These are phyloP conservation scores for Chytriomyces confervae DNA, from an alignment of 192 early-diverging fungal genomes.

Conservation along the genomic window DNA sequence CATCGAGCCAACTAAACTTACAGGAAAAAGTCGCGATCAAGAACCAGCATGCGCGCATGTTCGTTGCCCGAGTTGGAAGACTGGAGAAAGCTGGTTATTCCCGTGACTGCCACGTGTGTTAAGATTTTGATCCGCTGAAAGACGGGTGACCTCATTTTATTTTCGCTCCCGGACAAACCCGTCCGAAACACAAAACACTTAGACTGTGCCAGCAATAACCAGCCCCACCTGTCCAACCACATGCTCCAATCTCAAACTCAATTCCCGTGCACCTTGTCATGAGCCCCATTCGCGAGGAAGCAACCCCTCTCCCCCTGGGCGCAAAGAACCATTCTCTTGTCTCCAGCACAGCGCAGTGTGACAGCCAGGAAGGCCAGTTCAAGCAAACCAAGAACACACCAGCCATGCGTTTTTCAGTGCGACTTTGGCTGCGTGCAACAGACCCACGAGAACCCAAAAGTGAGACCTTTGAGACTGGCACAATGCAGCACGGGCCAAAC, in stretches of 20 bases:
- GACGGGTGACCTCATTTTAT: conserved; percentile 5
- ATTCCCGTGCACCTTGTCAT: not conserved
- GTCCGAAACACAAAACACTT: not conserved
- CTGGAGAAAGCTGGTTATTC: conserved; percentile 13
- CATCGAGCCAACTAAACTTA: not conserved
- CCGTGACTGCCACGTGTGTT: conserved; percentile 6
- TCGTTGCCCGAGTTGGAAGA: not conserved
- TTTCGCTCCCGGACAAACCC: not conserved
- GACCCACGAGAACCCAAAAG: not conserved
- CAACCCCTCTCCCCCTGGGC: not conserved
- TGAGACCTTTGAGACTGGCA: not conserved
- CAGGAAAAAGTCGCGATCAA: not conserved
- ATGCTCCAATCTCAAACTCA: not conserved
- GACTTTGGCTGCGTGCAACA: not conserved
- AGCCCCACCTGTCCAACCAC: not conserved
- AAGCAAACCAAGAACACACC: not conserved
- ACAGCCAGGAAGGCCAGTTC: not conserved
- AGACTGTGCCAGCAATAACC: not conserved
- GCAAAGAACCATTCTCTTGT: not conserved
- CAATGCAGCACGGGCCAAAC: not conserved
- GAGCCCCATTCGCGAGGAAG: not conserved
- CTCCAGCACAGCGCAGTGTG: too few relatives aligned
- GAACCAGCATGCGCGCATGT: not conserved
- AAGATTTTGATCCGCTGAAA: not conserved
- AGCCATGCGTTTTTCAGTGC: not conserved